phyloP scores from a whole-genome alignment of 2,329 filamentous ascomycete species.

The Teratosphaeria epicoccoides region DNA sequence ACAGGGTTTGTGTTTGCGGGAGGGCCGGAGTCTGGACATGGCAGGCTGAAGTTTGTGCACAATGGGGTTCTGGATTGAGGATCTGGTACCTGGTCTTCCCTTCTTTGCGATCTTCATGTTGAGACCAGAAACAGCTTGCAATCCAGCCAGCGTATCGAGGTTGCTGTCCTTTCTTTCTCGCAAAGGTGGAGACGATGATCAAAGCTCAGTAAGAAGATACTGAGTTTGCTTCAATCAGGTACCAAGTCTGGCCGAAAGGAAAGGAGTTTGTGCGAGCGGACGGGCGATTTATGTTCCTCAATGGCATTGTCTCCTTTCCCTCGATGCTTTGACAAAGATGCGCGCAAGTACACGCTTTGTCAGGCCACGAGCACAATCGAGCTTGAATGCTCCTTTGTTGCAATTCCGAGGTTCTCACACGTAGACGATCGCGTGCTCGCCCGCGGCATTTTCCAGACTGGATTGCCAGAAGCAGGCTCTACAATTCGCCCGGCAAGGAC shows the following conservation, averaged over 20 bases:
- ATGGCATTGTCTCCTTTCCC: neutral
- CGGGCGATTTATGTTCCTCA: neutral
- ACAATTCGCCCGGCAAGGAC: no score
- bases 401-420: no score
- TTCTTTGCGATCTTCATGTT: no score
- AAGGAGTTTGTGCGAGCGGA: no score
- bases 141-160: neutral
- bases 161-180: neutral
- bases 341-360: neutral
- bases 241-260: neutral
- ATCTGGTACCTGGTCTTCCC: no score
- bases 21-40: conserved; percentile 4
- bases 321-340: neutral
- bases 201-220: neutral
- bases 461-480: no score
- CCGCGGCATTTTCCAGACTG: no score
- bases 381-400: neutral
- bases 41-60: neutral
- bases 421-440: no score
- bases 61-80: neutral
- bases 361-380: neutral
- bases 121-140: neutral
- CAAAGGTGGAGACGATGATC: neutral
- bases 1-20: neutral
- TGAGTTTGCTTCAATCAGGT: neutral